Evolutionary conservation across 176 grass and related monocot species (phyloP).

Genomic region (Pharus latifolius): DNA sequence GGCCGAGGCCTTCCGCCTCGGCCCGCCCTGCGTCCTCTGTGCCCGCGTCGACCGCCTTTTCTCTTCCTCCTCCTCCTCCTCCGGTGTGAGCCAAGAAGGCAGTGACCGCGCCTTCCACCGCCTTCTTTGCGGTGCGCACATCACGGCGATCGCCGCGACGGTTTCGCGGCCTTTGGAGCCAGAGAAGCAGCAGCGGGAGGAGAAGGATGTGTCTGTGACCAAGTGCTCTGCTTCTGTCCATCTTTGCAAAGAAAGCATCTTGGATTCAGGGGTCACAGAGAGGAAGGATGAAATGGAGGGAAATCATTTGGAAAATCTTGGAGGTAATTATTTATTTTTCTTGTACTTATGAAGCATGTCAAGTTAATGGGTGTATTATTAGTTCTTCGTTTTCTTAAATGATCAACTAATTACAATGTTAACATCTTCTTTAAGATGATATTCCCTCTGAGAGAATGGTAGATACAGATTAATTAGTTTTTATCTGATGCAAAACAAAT

Average conservation of each 20-base stretch:
- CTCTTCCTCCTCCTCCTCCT: not conserved
- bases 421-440: too few relatives aligned
- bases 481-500: too few relatives aligned
- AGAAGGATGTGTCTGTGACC: too few relatives aligned
- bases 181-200: not conserved
- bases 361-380: too few relatives aligned
- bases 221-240: not conserved
- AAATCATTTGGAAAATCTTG: not conserved
- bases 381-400: not conserved
- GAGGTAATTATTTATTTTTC: not conserved
- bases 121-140: constrained; percentile 25
- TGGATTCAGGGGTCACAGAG: not conserved
- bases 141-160: not conserved
- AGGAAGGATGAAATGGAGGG: not conserved
- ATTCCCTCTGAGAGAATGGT: too few relatives aligned
- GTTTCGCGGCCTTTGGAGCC: not conserved
- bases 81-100: not conserved
- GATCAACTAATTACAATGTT: too few relatives aligned
- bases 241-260: too few relatives aligned
- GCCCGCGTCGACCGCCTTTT: constrained; percentile 33
- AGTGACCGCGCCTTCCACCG: not conserved
- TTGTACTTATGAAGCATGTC: not conserved
- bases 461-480: too few relatives aligned
- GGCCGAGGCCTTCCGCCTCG: constrained; percentile 13
- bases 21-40: constrained; percentile 29